Evolutionary conservation across 192 early-diverging fungal species (phyloP), one percentile per base, ranked within the genome.

Genomic region (Anaeromyces robustus): DNA sequence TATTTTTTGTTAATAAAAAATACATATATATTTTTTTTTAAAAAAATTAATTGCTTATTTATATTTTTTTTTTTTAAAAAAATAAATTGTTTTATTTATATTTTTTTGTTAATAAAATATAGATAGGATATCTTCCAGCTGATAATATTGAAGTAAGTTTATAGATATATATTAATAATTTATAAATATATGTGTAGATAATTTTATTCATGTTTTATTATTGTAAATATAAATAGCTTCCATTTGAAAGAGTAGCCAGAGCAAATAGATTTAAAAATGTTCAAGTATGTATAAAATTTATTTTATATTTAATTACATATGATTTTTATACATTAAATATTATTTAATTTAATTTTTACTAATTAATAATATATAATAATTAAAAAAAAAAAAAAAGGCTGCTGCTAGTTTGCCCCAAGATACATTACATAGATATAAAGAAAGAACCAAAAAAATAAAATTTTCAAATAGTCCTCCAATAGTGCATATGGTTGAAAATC

Each of bases 51-150:
- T n/a, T n/a, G n/a, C n/a, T n/a, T n/a, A n/a, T n/a, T n/a, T n/a
- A n/a, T n/a, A n/a, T n/a, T n/a, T n/a, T n/a, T n/a, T n/a, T n/a
- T n/a, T n/a, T n/a, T n/a, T n/a, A n/a, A n/a, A n/a, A n/a, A n/a
- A n/a, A n/a, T n/a, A n/a, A n/a, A n/a, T n/a, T n/a, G n/a, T 39
- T 39, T 39, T 39, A 39, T 39, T 14, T 39, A 14, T 39, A 14
- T 14, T 39, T 4, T 39, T 14, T 39, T 39, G 16, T 39, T 39
- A 14, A 14, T 14, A 39, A 39, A 14, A 12, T 52, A 52, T 52
- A 52, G 43, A 52, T 52, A 22, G 94, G 94, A 22, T 96, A 96
- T 83, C 94, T 96, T 78, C 94, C 94, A 30, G 94, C 94, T 6
- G 94, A 96, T 82, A 94, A 95, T 81, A 92, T 95, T 41, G 94